Evolutionary conservation across 345 rosid genomes (phyloP).

Genomic region (Eucalyptus virginea): DNA sequence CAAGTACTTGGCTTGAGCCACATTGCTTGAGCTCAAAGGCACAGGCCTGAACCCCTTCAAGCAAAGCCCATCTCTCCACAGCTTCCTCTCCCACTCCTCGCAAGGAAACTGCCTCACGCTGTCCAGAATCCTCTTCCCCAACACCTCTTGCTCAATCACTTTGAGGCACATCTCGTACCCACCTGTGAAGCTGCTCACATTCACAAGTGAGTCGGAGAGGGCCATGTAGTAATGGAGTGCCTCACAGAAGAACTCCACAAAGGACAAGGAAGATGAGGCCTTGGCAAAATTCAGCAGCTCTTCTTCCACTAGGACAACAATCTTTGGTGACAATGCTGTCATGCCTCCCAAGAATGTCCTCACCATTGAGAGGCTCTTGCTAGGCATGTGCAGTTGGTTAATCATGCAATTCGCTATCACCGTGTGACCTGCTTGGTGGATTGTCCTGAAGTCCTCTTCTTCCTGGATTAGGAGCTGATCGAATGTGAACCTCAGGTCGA

Average conservation of each 20-base stretch:
- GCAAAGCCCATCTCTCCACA: background rate
- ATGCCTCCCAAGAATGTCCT: slow-evolving; percentile 1
- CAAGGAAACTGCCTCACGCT: slow-evolving; percentile 3
- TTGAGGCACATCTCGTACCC: background rate
- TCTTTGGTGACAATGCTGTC: background rate
- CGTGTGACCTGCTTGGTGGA: background rate
- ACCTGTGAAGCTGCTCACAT: background rate
- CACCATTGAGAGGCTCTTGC: background rate
- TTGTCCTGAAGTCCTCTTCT: background rate
- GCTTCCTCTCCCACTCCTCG: background rate
- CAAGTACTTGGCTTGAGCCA: slow-evolving; percentile 14
- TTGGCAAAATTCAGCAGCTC: background rate
- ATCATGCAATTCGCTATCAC: slow-evolving; percentile 4
- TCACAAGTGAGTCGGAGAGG: slow-evolving; percentile 4
- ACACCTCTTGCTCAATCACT: slow-evolving; percentile 5
- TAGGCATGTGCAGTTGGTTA: slow-evolving; percentile 4
- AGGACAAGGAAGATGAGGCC: background rate
- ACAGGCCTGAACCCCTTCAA: background rate
- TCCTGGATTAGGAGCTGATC: background rate
- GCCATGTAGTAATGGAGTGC: slow-evolving; percentile 10
- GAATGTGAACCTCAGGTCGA: background rate
- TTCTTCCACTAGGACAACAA: background rate
- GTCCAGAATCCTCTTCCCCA: slow-evolving; percentile 3
- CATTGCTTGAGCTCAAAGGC: background rate
- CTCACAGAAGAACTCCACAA: slow-evolving; percentile 9